phyloP scores from a whole-genome alignment of 1,284 basidiomycete genomes.

The Pseudozyma tsukubaensis region DNA sequence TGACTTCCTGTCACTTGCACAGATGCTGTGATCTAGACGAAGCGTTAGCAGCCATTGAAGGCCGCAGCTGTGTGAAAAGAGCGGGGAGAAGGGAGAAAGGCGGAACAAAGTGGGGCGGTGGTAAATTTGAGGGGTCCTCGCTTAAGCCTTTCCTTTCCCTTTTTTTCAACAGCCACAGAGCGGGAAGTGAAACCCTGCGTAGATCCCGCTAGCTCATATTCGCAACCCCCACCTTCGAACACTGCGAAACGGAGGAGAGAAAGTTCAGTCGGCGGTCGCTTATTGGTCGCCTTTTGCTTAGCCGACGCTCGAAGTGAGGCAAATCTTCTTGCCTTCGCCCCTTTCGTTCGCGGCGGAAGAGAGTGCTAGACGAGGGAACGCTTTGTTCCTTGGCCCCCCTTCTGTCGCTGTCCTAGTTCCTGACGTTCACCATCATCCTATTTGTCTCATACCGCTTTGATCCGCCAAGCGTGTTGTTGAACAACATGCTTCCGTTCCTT shows the following conservation, averaged over 20 bases:
- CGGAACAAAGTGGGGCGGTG: neutral
- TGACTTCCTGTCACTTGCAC: no score
- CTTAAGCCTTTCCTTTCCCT: conserved; percentile 8
- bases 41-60: no score
- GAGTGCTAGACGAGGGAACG: no score
- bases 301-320: no score
- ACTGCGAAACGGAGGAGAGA: no score
- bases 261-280: no score
- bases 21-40: no score
- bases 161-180: neutral
- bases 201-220: conserved; percentile 1
- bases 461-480: neutral
- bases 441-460: neutral
- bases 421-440: neutral
- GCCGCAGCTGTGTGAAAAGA: neutral
- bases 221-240: no score
- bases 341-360: neutral
- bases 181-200: conserved; percentile 8
- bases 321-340: no score
- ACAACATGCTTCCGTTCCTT: conserved; percentile 2
- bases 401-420: neutral
- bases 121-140: conserved; percentile 7
- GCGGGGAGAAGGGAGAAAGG: neutral
- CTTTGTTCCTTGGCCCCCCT: no score
- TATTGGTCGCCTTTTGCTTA: no score